Evolutionary conservation across 768 basidiomycete species (phyloP).

Genomic region (Calocybe gangraenosa): DNA sequence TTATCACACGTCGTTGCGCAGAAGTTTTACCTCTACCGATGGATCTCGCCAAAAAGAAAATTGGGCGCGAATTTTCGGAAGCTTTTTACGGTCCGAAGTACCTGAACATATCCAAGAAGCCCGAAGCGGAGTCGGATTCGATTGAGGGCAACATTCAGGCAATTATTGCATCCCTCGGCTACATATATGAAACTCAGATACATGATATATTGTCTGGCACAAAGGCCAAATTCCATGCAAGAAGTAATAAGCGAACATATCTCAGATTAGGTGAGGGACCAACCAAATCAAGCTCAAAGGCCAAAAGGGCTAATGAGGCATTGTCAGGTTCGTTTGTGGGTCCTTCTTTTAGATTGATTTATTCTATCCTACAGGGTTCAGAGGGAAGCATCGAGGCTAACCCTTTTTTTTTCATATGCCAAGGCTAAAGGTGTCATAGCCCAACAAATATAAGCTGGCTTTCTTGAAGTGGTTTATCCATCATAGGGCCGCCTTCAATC

Average conservation of each 20-base stretch:
- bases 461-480: too few relatives aligned
- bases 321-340: constrained; percentile 4
- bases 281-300: constrained; percentile 12
- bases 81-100: not conserved
- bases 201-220: not conserved
- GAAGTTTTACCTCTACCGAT: not conserved
- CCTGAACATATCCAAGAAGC: not conserved
- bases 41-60: constrained; percentile 3
- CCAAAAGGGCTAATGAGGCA: constrained; percentile 6
- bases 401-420: constrained; percentile 3
- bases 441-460: too few relatives aligned
- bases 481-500: too few relatives aligned
- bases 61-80: too few relatives aligned
- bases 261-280: constrained; percentile 10
- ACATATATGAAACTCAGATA: too few relatives aligned
- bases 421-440: not conserved
- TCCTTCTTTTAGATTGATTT: constrained; percentile 1
- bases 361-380: constrained; percentile 2
- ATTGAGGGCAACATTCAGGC: too few relatives aligned
- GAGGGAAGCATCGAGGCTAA: constrained; percentile 12
- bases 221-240: not conserved
- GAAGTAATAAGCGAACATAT: constrained; percentile 4
- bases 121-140: too few relatives aligned
- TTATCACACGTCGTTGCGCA: too few relatives aligned
- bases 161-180: too few relatives aligned